A percentile compares a stretch with the other conserved stretches of the same genome.
These are phyloP conservation scores for Thermochaetoides thermophila DNA, from an alignment of 495 filamentous ascomycete species.

Conservation along the genomic window DNA sequence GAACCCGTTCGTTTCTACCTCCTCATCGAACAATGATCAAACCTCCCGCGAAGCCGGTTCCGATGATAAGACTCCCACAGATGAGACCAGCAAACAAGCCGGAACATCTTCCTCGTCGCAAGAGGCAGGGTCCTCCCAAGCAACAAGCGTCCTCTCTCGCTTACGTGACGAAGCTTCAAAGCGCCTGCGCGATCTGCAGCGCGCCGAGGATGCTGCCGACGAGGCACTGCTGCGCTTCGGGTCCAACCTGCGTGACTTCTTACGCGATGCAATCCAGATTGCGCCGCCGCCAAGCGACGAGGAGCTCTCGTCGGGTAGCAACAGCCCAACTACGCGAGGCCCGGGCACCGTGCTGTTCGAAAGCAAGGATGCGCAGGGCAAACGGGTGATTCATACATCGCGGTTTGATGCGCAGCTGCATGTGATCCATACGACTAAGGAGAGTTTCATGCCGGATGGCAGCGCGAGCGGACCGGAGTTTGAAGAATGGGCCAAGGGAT, in stretches of 20 bases:
- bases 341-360: slow-evolving; percentile 57
- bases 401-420: slow-evolving; percentile 93
- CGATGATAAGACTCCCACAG: slow-evolving; percentile 28
- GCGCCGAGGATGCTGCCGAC: slow-evolving; percentile 93
- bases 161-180: slow-evolving; percentile 70
- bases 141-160: slow-evolving; percentile 69
- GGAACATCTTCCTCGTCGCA: no score
- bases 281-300: slow-evolving; percentile 41
- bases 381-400: slow-evolving; percentile 81
- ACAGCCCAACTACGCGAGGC: no score
- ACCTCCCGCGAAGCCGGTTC: slow-evolving; percentile 13
- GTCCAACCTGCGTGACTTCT: slow-evolving; percentile 75
- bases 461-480: slow-evolving; percentile 60
- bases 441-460: slow-evolving; percentile 77
- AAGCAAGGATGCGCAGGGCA: slow-evolving; percentile 79
- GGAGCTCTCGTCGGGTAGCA: slow-evolving; percentile 18
- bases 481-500: slow-evolving; percentile 55
- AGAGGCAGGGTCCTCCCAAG: slow-evolving; percentile 47
- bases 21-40: slow-evolving; percentile 6
- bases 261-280: slow-evolving; percentile 82
- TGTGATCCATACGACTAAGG: slow-evolving; percentile 72
- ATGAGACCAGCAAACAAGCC: slow-evolving; percentile 21
- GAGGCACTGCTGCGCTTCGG: slow-evolving; percentile 91
- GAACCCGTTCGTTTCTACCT: slow-evolving; percentile 1
- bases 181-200: slow-evolving; percentile 79